A percentile compares a stretch with the other conserved stretches of the same genome.
These are phyloP conservation scores for Lachnellula arida DNA, from an alignment of 2,329 filamentous ascomycete genomes.

Conservation along the genomic window DNA sequence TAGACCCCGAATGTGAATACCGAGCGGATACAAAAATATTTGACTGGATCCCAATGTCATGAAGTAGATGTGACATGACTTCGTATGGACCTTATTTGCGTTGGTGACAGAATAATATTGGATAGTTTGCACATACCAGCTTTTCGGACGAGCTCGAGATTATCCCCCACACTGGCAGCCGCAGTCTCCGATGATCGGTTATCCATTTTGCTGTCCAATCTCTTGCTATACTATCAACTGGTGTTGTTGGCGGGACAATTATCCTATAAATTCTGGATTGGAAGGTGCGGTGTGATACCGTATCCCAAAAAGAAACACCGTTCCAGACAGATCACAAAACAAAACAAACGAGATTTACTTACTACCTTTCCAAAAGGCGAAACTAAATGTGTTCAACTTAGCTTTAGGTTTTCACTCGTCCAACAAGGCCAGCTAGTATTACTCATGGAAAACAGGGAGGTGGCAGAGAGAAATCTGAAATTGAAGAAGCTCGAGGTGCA, in stretches of 20 bases:
- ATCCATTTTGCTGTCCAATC: not conserved
- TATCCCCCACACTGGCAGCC: not conserved
- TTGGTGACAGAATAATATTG: not conserved
- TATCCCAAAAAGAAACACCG: not conserved
- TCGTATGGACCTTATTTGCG: constrained; percentile 4
- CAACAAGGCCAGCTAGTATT: no score
- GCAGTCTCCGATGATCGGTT: not conserved
- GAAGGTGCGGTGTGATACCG: not conserved
- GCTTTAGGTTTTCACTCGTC: no score
- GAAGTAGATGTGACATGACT: constrained; percentile 10
- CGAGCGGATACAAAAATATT: constrained; percentile 12
- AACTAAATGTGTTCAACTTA: no score
- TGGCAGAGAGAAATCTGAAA: no score
- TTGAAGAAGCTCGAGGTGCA: no score
- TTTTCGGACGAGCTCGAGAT: constrained; percentile 4
- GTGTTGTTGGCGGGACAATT: not conserved
- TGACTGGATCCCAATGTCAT: constrained; percentile 16
- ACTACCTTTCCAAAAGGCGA: not conserved
- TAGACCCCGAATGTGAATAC: constrained; percentile 4
- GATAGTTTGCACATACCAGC: constrained; percentile 3
- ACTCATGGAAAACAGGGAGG: no score
- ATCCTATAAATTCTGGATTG: not conserved
- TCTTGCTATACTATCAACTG: no score
- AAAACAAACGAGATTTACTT: not conserved
- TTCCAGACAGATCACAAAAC: not conserved